These are phyloP conservation scores for Neurospora intermedia DNA, from an alignment of 495 filamentous ascomycete species.

Conservation along the genomic window DNA sequence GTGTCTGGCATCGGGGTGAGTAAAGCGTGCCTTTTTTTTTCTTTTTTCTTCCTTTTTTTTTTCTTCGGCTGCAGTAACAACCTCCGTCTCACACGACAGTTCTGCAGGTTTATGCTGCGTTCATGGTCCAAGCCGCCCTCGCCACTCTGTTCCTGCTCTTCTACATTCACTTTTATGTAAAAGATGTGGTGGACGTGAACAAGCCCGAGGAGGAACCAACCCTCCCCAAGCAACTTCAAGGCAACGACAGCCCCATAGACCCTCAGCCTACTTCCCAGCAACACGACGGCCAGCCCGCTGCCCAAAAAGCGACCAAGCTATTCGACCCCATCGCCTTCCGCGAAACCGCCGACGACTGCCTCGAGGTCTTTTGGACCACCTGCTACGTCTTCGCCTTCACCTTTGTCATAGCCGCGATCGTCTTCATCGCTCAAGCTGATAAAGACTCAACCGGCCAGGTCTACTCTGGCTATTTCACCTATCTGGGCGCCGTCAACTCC, in stretches of 20 bases:
- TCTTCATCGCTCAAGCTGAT: not conserved
- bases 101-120: not conserved
- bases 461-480: slow-evolving; percentile 60
- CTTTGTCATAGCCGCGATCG: not conserved
- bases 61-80: not conserved
- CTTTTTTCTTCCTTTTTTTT: not conserved
- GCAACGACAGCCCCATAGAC: not conserved
- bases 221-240: not conserved
- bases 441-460: not conserved
- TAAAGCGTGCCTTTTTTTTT: not conserved
- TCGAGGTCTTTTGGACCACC: not conserved
- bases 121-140: not conserved
- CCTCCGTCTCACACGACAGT: not conserved
- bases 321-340: not conserved
- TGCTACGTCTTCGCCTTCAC: not conserved
- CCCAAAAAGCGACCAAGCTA: not conserved
- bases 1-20: not conserved
- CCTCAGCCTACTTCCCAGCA: not conserved
- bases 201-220: not conserved
- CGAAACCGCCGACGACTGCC: not conserved
- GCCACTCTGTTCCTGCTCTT: not conserved
- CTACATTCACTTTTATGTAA: not conserved
- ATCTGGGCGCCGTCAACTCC: slow-evolving; percentile 70
- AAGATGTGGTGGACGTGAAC: not conserved
- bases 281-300: not conserved